Evolutionary conservation across 2,329 filamentous ascomycete species (phyloP), one percentile per base, ranked within the genome.

Genomic region (Penicillium sp.): DNA sequence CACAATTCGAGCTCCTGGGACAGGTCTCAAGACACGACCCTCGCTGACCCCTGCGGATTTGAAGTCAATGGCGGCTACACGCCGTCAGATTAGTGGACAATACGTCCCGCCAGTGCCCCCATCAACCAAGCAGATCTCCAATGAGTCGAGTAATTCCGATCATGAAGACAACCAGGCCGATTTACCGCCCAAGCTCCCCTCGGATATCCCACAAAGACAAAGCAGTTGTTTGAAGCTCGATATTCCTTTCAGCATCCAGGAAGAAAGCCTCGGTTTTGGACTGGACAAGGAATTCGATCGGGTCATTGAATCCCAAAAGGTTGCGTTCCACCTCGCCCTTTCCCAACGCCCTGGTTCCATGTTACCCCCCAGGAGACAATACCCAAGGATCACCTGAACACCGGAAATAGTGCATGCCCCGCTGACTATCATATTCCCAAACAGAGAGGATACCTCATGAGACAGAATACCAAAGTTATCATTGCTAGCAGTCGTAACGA

Each of bases 381-480:
- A 31, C 28, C 44, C 50, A 46, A 34, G 41, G 28, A 36, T 22
- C 55, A 54, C 64, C 53, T 51, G 56, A 54, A 56, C 52, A 53
- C 54, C 46, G 55, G 53, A 46, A 50, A 54, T 60, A 56, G 40
- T 59, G 61, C 60, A 56, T 52, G 64, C 50, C 72, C 78, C 82
- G 79, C 86, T 89, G 84, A 89, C 79, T 66, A 75, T 64, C 78
- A 70, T 65, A 64, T 74, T 61, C 77, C 72, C 60, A 79, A 78
- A 83, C 87, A 96, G 91, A 91, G 95, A 76, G 93, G 93, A 49
- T 99, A 99, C 66, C 79, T 97, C 38, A 99, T 97, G 92, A 85
- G 93, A 64, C 92, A 99, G 64, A 99, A 97, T 72, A 97, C 92
- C 3, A 97, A 97, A 71, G 81, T 99, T 46, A 89, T 99, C 42